Evolutionary conservation across 306 rosid genomes (phyloP).

Genomic region (Corylus americana): DNA sequence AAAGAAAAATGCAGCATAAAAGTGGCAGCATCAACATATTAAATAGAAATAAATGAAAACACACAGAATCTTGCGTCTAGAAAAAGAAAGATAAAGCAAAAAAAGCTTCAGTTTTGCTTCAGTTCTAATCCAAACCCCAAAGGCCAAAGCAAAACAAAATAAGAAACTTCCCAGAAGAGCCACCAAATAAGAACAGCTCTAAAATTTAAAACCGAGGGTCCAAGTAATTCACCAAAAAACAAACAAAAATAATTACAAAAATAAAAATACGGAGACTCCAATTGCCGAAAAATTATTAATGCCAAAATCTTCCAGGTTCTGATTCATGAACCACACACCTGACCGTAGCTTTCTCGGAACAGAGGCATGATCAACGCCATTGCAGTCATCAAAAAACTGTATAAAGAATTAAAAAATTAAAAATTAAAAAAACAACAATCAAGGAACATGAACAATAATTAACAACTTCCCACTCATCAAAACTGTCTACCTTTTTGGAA

Average conservation of each 20-base stretch:
- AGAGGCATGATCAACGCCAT: slow-evolving; percentile 60
- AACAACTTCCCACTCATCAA: background rate
- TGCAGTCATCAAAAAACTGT: slow-evolving; percentile 48
- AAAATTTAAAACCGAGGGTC: background rate
- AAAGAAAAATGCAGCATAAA: slow-evolving; percentile 22
- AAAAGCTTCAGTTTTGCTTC: slow-evolving; percentile 44
- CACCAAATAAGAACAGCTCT: slow-evolving; percentile 3
- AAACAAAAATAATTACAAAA: background rate
- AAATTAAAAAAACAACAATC: background rate
- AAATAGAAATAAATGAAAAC: slow-evolving; percentile 21
- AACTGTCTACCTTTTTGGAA: slow-evolving; percentile 42
- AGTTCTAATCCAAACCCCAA: slow-evolving; percentile 35
- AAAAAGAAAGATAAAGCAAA: slow-evolving; percentile 37
- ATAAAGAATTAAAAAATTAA: background rate
- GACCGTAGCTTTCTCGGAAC: slow-evolving; percentile 82
- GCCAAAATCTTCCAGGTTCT: background rate
- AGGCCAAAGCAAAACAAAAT: background rate
- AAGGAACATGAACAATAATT: background rate
- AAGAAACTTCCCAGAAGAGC: slow-evolving; percentile 12
- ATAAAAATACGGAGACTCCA: slow-evolving; percentile 2
- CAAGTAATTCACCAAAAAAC: background rate
- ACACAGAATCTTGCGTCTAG: slow-evolving; percentile 32
- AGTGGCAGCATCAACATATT: slow-evolving; percentile 20
- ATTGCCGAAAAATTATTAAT: background rate
- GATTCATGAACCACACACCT: slow-evolving; percentile 45